Evolutionary conservation across 2,329 filamentous ascomycete species (phyloP), one percentile per base, ranked within the genome.

Genomic region (Penicillium occitanis): DNA sequence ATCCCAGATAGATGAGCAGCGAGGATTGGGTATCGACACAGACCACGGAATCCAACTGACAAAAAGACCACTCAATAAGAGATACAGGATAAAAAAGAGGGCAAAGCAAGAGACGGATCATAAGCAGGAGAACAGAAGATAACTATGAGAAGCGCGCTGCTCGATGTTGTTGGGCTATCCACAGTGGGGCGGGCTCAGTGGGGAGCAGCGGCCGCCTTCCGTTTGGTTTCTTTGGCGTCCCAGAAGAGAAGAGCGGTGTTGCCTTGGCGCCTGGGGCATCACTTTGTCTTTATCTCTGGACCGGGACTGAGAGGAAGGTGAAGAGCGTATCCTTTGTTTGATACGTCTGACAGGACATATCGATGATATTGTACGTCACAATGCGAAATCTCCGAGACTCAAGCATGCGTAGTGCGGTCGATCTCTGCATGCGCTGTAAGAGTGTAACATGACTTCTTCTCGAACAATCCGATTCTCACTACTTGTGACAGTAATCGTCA

Each of bases 371-470:
- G 14, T 42, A n/a, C 19, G 46, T 51, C 30, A 57, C 50, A 57
- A 17, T 30, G n/a, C 1, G 4, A 35, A 55, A 13, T 35, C 51
- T 14, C 30, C 51, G 53, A 57, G 30, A 57, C 25, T 37, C 19
- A 37, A 57, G 53, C 53, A 40, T 40, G 30, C 25, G 22, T 57
- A 57, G 33, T 37, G 33, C 11, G 10, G 53, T 57, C 53, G 33
- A 57, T 57, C 53, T 40, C 30, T 57, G 53, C 53, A 57, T 40
- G 53, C 53, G 19, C 14, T 44, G 40, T 28, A 40, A 46, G 58
- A 61, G 19, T 61, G 58, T 61, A 48, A 33, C n/a, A 42, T 42
- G 37, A 14, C 37, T 25, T 28, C 33, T 22, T 58, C 37, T 58
- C 25, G 46, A 57, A 35, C 22, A 28, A 28, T 50, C 1, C 8